phyloP scores from a whole-genome alignment of 352 stramenopile species.

The Thraustochytrium sp. region DNA sequence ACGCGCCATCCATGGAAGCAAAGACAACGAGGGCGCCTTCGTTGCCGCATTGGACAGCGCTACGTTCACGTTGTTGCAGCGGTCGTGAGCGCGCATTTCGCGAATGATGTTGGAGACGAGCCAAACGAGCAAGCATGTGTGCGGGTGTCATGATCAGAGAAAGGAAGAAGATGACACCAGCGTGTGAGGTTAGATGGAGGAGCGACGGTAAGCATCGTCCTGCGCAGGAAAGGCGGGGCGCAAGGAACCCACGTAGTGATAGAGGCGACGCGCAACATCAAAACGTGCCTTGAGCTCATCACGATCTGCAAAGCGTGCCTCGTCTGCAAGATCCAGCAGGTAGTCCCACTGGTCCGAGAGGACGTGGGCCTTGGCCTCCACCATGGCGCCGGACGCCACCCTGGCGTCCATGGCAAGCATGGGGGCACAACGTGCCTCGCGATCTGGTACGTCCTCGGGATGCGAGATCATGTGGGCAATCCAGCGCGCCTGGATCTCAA shows the following conservation, averaged over 20 bases:
- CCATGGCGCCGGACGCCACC: neutral
- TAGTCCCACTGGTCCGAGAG: constrained; percentile 31
- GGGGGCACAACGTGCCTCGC: neutral
- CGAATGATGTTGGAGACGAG: too few relatives aligned
- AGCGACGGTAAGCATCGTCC: neutral
- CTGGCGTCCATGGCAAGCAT: neutral
- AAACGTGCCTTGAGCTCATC: neutral
- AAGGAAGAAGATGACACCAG: too few relatives aligned
- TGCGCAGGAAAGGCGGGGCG: neutral
- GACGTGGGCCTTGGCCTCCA: neutral
- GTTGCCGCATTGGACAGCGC: too few relatives aligned
- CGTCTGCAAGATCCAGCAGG: neutral
- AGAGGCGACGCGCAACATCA: neutral
- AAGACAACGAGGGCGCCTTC: too few relatives aligned
- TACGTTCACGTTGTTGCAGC: too few relatives aligned
- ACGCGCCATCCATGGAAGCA: too few relatives aligned
- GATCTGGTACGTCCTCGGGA: neutral
- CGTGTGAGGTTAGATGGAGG: neutral
- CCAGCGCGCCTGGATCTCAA: constrained; percentile 62
- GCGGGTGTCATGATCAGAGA: too few relatives aligned
- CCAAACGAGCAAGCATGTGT: too few relatives aligned
- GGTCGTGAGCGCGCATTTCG: too few relatives aligned
- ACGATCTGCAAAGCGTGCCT: neutral
- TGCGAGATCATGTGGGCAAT: constrained; percentile 45
- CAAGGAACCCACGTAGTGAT: neutral